Evolutionary conservation across 2,329 filamentous ascomycete species (phyloP).

Genomic region (Colletotrichum agaves): DNA sequence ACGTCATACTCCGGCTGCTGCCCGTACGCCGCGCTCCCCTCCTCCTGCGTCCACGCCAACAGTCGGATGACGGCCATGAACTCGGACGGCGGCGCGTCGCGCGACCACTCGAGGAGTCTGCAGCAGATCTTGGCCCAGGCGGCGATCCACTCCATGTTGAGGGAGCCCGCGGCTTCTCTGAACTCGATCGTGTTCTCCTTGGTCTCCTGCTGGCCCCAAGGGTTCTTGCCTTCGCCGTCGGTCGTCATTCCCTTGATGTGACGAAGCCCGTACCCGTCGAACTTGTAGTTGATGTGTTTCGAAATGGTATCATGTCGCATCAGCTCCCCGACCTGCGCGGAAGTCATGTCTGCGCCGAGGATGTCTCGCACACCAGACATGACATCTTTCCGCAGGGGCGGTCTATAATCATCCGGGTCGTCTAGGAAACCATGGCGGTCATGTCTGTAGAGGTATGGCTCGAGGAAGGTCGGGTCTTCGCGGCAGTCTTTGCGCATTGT

Average conservation of each 20-base stretch:
- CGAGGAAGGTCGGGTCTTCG: slow-evolving; percentile 2
- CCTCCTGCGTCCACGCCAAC: slow-evolving; percentile 37
- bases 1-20: slow-evolving; percentile 45
- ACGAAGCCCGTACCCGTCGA: slow-evolving; percentile 17
- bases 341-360: slow-evolving; percentile 25
- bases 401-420: neutral
- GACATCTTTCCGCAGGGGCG: slow-evolving; percentile 21
- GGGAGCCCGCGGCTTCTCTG: slow-evolving; percentile 48
- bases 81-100: slow-evolving; percentile 44
- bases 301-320: neutral
- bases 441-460: neutral
- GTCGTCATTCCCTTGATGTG: neutral
- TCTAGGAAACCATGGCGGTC: neutral
- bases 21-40: slow-evolving; percentile 23
- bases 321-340: slow-evolving; percentile 27
- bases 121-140: slow-evolving; percentile 49
- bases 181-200: slow-evolving; percentile 48
- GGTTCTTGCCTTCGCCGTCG: no score
- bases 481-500: slow-evolving; percentile 20
- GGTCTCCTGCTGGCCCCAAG: neutral
- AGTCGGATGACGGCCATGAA: slow-evolving; percentile 44
- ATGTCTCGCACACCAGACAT: slow-evolving; percentile 37
- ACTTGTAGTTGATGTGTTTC: slow-evolving; percentile 35
- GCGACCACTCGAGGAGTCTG: slow-evolving; percentile 44
- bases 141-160: slow-evolving; percentile 48